Conservation (phyloP, 345 rosid species). For the Geranium rotundifolium region DNA sequence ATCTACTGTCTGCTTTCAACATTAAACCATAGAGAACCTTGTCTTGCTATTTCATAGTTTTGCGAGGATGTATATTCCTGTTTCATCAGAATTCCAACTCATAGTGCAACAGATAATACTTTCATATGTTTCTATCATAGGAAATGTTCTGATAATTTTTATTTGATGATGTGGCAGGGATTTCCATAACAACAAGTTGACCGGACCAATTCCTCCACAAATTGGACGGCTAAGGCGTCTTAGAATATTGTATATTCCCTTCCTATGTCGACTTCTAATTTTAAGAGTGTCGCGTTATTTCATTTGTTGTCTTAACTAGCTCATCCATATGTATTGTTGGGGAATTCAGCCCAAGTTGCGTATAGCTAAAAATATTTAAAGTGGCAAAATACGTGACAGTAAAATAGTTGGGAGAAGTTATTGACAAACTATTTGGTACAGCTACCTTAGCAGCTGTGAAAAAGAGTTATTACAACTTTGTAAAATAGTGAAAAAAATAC, state of each 20-base stretch:
- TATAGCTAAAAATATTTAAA: too few relatives aligned
- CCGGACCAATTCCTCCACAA: conserved; percentile 94
- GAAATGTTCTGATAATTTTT: neutral
- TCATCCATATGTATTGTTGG: neutral
- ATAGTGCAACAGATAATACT: neutral
- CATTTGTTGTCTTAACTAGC: neutral
- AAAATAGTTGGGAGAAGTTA: too few relatives aligned
- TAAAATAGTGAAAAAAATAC: too few relatives aligned
- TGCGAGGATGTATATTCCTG: too few relatives aligned
- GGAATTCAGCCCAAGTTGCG: neutral
- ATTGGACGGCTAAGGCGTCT: conserved; percentile 81
- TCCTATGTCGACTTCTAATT: neutral
- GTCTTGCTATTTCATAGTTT: too few relatives aligned
- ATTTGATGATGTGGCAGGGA: conserved; percentile 34
- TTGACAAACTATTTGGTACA: too few relatives aligned
- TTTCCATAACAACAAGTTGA: conserved; percentile 77
- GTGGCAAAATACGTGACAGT: too few relatives aligned
- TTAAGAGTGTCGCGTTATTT: neutral
- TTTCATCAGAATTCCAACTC: too few relatives aligned
- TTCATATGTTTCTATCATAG: neutral
- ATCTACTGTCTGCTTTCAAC: neutral
- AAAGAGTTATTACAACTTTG: too few relatives aligned
- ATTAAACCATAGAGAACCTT: too few relatives aligned
- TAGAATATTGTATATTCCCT: conserved; percentile 54
- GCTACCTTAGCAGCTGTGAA: too few relatives aligned